Conservation (phyloP, 2,329 filamentous ascomycete genomes). For the Sporothrix euskadiensis region DNA sequence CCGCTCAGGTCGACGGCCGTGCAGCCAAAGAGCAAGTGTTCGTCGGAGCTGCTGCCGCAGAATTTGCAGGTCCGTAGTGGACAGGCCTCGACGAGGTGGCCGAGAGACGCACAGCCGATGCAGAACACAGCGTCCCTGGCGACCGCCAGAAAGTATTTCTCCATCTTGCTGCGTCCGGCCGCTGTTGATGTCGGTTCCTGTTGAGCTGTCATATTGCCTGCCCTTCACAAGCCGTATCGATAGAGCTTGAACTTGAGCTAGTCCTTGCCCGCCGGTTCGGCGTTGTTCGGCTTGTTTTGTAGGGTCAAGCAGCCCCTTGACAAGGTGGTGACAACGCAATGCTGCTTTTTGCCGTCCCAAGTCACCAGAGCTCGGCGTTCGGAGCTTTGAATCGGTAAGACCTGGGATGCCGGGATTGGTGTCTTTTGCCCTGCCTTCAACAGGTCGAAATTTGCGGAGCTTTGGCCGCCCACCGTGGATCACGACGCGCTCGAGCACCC, state of each 20-base stretch:
- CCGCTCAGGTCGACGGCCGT: background rate
- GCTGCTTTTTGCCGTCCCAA: too few relatives aligned
- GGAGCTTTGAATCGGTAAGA: background rate
- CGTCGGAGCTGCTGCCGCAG: constrained; percentile 44
- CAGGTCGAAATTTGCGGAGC: constrained; percentile 7
- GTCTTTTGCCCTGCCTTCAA: background rate
- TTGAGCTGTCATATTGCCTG: constrained; percentile 12
- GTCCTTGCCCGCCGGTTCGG: background rate
- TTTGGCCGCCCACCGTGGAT: background rate
- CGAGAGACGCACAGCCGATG: constrained; percentile 52
- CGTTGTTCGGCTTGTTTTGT: background rate
- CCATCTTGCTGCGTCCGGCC: constrained; percentile 39
- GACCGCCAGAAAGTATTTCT: constrained; percentile 55
- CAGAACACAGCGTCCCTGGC: constrained; percentile 49
- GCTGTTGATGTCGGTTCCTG: too few relatives aligned
- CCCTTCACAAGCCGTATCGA: background rate
- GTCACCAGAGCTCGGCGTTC: background rate
- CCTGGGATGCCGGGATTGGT: background rate
- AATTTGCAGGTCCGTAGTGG: constrained; percentile 50
- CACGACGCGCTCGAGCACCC: background rate
- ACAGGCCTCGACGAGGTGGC: constrained; percentile 51
- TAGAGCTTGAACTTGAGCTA: background rate
- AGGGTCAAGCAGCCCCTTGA: background rate
- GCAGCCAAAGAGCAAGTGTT: constrained; percentile 55
- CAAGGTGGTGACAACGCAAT: background rate